phyloP scores from a whole-genome alignment of 2,329 filamentous ascomycete species.

The Fusarium verrucosum region DNA sequence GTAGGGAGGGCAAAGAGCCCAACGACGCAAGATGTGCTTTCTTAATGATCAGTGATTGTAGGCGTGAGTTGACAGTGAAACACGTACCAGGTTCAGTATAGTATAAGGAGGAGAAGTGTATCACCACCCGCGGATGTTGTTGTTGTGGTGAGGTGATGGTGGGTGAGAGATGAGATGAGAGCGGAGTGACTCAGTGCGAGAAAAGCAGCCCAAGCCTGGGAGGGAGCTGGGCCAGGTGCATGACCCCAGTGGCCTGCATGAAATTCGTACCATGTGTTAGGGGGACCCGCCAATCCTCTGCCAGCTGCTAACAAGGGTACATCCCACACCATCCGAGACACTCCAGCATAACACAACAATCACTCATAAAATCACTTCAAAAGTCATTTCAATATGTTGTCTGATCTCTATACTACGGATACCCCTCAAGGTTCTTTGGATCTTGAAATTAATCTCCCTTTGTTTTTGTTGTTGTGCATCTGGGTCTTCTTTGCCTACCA shows the following conservation, averaged over 20 bases:
- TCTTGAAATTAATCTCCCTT: neutral
- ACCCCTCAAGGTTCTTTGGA: neutral
- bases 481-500: neutral
- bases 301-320: slow-evolving; percentile 1
- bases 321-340: neutral
- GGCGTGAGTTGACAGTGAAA: neutral
- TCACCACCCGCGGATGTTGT: neutral
- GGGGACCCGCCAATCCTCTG: neutral
- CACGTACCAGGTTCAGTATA: neutral
- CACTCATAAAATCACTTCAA: neutral
- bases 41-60: neutral
- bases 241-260: neutral
- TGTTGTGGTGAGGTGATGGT: neutral
- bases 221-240: neutral
- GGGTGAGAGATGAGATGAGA: neutral
- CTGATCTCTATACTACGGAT: neutral
- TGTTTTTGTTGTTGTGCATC: neutral
- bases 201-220: neutral
- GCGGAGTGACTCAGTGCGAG: slow-evolving; percentile 1
- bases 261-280: slow-evolving; percentile 1
- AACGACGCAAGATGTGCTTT: neutral
- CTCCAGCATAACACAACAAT: neutral
- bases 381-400: neutral
- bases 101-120: neutral
- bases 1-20: neutral